A percentile compares a stretch with the other conserved stretches of the same genome.
These are phyloP conservation scores for Neonectria hederae DNA, from an alignment of 2,329 filamentous ascomycete species.

Conservation along the genomic window DNA sequence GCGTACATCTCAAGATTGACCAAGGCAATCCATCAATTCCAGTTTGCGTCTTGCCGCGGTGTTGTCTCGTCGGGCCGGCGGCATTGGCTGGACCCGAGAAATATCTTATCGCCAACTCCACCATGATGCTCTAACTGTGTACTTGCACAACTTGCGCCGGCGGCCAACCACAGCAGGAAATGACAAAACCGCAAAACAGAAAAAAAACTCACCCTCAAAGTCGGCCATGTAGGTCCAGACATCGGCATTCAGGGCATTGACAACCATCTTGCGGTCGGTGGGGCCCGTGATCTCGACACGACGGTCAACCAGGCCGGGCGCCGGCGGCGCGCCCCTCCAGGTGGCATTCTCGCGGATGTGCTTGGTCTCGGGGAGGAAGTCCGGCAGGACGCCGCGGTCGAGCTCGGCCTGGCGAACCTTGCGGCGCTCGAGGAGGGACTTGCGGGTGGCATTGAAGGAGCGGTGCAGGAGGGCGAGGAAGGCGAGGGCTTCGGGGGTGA, in stretches of 20 bases:
- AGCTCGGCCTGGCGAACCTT: constrained; percentile 89
- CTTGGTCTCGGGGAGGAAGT: constrained; percentile 95
- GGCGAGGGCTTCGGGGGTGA: constrained; percentile 87
- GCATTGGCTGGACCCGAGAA: background rate
- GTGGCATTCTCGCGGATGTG: constrained; percentile 93
- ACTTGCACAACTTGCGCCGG: constrained; percentile 20
- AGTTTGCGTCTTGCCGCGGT: background rate
- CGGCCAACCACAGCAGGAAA: constrained; percentile 7
- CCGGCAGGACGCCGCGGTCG: constrained; percentile 86
- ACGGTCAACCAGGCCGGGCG: constrained; percentile 91
- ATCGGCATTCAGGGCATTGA: constrained; percentile 94
- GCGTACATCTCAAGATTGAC: background rate
- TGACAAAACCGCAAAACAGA: background rate
- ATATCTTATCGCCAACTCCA: constrained; percentile 14
- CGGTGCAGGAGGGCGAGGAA: constrained; percentile 96
- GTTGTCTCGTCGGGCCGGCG: background rate
- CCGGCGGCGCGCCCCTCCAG: constrained; percentile 92
- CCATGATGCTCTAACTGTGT: background rate
- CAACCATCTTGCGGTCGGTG: constrained; percentile 98
- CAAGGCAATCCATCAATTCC: background rate
- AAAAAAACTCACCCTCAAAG: constrained; percentile 79
- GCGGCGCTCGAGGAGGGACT: constrained; percentile 87
- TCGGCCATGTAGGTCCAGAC: constrained; percentile 99
- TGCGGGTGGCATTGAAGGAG: constrained; percentile 90
- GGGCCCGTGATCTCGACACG: constrained; percentile 97